Percentiles rank a stretch among this genome's conserved stretches.
Conservation (phyloP, 352 stramenopile genomes). For the Blastocystis sp. region DNA sequence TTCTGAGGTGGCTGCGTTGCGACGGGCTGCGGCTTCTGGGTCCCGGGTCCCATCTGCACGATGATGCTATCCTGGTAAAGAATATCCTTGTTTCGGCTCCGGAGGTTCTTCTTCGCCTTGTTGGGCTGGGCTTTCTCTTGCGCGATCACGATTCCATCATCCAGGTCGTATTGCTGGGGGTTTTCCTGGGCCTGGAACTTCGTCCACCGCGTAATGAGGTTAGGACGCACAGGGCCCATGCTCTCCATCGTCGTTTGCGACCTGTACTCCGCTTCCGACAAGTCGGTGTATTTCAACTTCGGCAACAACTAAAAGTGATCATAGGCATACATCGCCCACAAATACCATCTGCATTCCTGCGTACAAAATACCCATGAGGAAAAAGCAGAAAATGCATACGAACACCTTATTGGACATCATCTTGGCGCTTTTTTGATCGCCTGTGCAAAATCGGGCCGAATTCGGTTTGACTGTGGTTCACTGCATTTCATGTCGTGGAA, state of each 20-base stretch:
- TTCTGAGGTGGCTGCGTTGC: not conserved
- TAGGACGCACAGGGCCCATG: slow-evolving; percentile 62
- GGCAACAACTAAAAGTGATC: slow-evolving; percentile 34
- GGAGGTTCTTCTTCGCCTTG: slow-evolving; percentile 38
- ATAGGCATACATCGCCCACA: not conserved
- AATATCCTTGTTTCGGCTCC: not conserved
- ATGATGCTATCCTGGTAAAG: slow-evolving; percentile 57
- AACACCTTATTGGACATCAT: slow-evolving; percentile 68
- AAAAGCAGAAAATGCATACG: slow-evolving; percentile 64
- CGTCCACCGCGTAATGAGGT: slow-evolving; percentile 55
- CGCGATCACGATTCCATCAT: slow-evolving; percentile 50
- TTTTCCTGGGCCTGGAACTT: slow-evolving; percentile 55
- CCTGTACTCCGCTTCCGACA: slow-evolving; percentile 26
- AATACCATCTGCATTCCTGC: slow-evolving; percentile 62
- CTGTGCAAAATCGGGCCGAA: not conserved
- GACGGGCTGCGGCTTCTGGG: not conserved
- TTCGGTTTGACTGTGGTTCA: not conserved
- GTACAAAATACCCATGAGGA: slow-evolving; percentile 61
- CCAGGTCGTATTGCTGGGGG: slow-evolving; percentile 55
- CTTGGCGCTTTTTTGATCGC: not conserved
- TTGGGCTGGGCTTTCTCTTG: not conserved
- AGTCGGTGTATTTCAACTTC: slow-evolving; percentile 41
- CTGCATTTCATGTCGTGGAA: no score
- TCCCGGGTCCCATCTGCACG: not conserved
- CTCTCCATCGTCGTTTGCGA: slow-evolving; percentile 61